Percentiles rank a stretch among this genome's conserved stretches.
phyloP scores from a whole-genome alignment of 2,329 filamentous ascomycete genomes.

The Bipolaris sorokiniana region DNA sequence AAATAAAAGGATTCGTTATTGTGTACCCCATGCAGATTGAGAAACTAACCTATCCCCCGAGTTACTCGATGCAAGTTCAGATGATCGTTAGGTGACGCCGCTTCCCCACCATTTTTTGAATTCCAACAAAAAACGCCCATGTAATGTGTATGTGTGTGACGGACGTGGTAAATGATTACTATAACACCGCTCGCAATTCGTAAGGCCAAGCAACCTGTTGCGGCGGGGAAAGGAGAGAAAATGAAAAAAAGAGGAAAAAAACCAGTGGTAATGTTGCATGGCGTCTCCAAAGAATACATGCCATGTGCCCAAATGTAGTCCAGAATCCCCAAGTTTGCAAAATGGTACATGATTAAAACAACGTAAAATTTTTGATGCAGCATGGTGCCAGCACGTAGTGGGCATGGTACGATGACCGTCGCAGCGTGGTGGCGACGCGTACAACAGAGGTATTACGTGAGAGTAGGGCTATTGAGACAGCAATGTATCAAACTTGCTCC shows the following conservation, averaged over 20 bases:
- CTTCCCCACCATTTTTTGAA: conserved; percentile 9
- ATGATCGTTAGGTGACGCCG: conserved; percentile 9
- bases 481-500: conserved; percentile 43
- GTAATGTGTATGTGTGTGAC: not conserved
- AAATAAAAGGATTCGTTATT: conserved; percentile 6
- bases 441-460: conserved; percentile 24
- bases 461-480: conserved; percentile 16
- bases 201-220: conserved; percentile 13
- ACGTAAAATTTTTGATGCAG: conserved; percentile 33
- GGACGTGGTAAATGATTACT: conserved; percentile 5
- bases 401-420: conserved; percentile 26
- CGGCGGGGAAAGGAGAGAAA: conserved; percentile 3
- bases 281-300: conserved; percentile 16
- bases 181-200: conserved; percentile 13
- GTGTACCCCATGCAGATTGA: conserved; percentile 6
- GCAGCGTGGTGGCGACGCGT: conserved; percentile 30
- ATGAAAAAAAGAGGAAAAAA: not conserved
- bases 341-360: conserved; percentile 35
- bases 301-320: conserved; percentile 14
- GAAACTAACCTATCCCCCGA: not conserved
- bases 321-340: conserved; percentile 22
- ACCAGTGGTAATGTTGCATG: conserved; percentile 6
- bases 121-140: conserved; percentile 11
- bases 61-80: not conserved
- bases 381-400: conserved; percentile 23